Percentiles rank a stretch among this genome's conserved stretches.
phyloP scores from a whole-genome alignment of 1,284 basidiomycete genomes.

The Cutaneotrichosporon mucoides region DNA sequence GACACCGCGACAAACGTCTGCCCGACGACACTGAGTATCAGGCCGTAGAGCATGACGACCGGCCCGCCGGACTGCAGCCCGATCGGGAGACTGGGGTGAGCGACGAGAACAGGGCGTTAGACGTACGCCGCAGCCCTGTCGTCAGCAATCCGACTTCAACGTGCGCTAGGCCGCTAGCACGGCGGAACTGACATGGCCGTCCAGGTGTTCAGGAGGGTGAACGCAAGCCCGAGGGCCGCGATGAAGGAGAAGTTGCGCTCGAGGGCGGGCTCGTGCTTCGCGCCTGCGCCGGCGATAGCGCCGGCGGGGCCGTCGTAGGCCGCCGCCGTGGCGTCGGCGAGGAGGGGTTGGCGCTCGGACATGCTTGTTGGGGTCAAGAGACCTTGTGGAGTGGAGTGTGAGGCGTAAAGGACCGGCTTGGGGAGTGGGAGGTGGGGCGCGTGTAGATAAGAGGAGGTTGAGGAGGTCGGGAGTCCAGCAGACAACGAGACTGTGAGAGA shows the following conservation, averaged over 20 bases:
- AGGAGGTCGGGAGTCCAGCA: too few relatives aligned
- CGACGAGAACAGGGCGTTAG: neutral
- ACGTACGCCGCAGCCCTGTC: neutral
- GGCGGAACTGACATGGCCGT: conserved; percentile 5
- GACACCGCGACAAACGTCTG: conserved; percentile 13
- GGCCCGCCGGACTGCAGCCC: conserved; percentile 38
- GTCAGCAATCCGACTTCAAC: too few relatives aligned
- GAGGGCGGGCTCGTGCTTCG: neutral
- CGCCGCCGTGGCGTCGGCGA: too few relatives aligned
- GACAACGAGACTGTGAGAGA: too few relatives aligned
- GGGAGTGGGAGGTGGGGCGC: too few relatives aligned
- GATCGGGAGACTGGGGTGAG: conserved; percentile 9
- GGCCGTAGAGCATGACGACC: conserved; percentile 39
- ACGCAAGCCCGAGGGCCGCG: conserved; percentile 14
- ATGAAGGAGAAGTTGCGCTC: conserved; percentile 22
- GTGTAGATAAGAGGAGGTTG: too few relatives aligned
- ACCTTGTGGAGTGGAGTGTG: too few relatives aligned
- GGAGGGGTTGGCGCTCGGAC: too few relatives aligned
- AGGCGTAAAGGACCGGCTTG: too few relatives aligned
- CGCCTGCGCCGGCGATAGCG: too few relatives aligned
- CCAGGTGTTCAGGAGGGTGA: conserved; percentile 22
- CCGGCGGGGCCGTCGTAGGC: too few relatives aligned
- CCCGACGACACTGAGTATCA: conserved; percentile 30
- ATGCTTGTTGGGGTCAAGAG: too few relatives aligned
- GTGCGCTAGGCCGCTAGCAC: neutral